A percentile compares a stretch with the other conserved stretches of the same genome.
Evolutionary conservation across 2,329 filamentous ascomycete genomes (phyloP).

Genomic region (Phoma sp.): DNA sequence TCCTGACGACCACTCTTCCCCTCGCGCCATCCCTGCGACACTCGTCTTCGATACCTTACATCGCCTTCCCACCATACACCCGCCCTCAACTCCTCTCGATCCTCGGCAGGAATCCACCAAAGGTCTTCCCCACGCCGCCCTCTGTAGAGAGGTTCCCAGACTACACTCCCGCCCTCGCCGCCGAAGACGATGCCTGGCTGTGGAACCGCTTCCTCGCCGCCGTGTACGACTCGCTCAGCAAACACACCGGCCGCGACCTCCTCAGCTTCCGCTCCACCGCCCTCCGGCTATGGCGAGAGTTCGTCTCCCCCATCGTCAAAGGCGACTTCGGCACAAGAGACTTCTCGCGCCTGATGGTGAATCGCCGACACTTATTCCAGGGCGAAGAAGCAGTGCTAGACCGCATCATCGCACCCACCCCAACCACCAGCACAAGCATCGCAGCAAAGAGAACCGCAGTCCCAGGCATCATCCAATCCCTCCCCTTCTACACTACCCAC

Average conservation of each 20-base stretch:
- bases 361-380: conserved; percentile 73
- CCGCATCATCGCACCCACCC: conserved; percentile 57
- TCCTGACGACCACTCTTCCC: conserved; percentile 79
- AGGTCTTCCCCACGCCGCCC: conserved; percentile 53
- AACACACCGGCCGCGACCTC: conserved; percentile 80
- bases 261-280: conserved; percentile 75
- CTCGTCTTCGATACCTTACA: conserved; percentile 72
- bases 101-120: conserved; percentile 61
- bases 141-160: conserved; percentile 52
- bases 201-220: conserved; percentile 83
- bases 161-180: conserved; percentile 56
- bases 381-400: conserved; percentile 75
- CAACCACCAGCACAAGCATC: no score
- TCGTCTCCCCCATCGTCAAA: conserved; percentile 77
- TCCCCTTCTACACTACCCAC: conserved; percentile 77
- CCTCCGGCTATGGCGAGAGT: conserved; percentile 81
- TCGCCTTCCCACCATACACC: conserved; percentile 85
- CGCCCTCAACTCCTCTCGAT: conserved; percentile 82
- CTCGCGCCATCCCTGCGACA: conserved; percentile 71
- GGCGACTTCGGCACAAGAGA: conserved; percentile 79
- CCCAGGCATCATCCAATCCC: conserved; percentile 49
- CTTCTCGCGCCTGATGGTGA: conserved; percentile 82
- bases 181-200: conserved; percentile 70
- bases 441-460: conserved; percentile 11
- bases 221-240: conserved; percentile 85